These are phyloP conservation scores for Hibiscus syriacus DNA, from an alignment of 345 rosid genomes.

Conservation along the genomic window DNA sequence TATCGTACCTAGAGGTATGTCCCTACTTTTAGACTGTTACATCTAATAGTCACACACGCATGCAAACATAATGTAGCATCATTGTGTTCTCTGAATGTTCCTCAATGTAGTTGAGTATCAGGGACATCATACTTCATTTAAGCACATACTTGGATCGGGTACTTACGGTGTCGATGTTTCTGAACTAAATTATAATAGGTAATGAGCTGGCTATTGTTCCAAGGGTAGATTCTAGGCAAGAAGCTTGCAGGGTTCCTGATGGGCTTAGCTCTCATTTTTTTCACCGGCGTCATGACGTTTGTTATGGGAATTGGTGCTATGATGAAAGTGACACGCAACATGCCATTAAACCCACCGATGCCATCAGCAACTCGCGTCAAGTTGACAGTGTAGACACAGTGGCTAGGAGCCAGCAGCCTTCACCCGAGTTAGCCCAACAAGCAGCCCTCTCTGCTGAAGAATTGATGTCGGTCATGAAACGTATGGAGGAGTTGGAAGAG, in stretches of 20 bases:
- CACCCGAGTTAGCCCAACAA: conserved; percentile 22
- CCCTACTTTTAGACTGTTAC: neutral
- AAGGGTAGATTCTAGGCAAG: conserved; percentile 30
- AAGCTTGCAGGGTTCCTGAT: conserved; percentile 33
- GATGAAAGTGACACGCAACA: conserved; percentile 65
- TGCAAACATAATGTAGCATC: neutral
- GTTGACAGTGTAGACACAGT: conserved; percentile 29
- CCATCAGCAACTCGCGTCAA: conserved; percentile 46
- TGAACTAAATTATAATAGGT: neutral
- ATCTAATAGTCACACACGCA: neutral
- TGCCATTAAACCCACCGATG: conserved; percentile 59
- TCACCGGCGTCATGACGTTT: conserved; percentile 76
- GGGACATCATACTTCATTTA: neutral
- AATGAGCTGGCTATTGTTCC: conserved; percentile 11
- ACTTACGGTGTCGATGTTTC: neutral
- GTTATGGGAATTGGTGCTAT: conserved; percentile 76
- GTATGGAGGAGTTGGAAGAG: conserved; percentile 81
- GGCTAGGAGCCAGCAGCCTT: conserved; percentile 27
- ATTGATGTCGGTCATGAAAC: conserved; percentile 51
- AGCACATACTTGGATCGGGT: neutral
- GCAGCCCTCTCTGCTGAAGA: conserved; percentile 39
- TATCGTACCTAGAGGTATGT: conserved; percentile 35
- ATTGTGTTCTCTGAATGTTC: neutral
- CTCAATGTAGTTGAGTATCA: neutral
- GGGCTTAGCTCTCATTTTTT: conserved; percentile 51